phyloP scores from a whole-genome alignment of 805 yeast species.

The Wickerhamiella sorbophila region DNA sequence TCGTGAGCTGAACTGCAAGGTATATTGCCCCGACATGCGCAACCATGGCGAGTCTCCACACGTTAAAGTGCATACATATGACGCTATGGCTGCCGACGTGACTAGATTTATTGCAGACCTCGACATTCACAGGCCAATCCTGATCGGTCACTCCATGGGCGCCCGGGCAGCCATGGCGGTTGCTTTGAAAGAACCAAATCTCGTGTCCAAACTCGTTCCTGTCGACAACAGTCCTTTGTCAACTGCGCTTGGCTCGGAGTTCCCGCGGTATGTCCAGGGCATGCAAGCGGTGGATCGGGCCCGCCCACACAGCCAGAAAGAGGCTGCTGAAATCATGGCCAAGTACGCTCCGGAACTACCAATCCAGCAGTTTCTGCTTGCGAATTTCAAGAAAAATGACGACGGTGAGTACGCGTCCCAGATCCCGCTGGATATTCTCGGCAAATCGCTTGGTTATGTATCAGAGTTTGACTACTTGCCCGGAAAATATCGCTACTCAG shows the following conservation, averaged over 20 bases:
- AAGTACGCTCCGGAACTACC: constrained; percentile 45
- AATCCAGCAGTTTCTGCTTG: constrained; percentile 63
- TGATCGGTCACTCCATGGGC: constrained; percentile 45
- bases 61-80: constrained; percentile 53
- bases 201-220: constrained; percentile 48
- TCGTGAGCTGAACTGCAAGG: constrained; percentile 22
- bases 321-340: constrained; percentile 50
- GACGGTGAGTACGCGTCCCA: constrained; percentile 31
- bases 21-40: constrained; percentile 46
- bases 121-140: constrained; percentile 22
- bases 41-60: constrained; percentile 94
- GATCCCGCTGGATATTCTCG: constrained; percentile 60
- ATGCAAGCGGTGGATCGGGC: constrained; percentile 42
- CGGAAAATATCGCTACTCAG: constrained; percentile 39
- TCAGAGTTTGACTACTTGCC: constrained; percentile 67
- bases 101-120: constrained; percentile 46
- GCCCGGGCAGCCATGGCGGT: constrained; percentile 89
- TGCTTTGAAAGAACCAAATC: constrained; percentile 48
- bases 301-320: constrained; percentile 37
- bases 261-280: constrained; percentile 52
- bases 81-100: constrained; percentile 75
- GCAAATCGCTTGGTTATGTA: constrained; percentile 48
- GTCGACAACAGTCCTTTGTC: constrained; percentile 88
- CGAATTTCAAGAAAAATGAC: constrained; percentile 42
- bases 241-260: constrained; percentile 40